phyloP scores from a whole-genome alignment of 108 stramenopile genomes.

The Pinguiococcus pyrenoidosus region DNA sequence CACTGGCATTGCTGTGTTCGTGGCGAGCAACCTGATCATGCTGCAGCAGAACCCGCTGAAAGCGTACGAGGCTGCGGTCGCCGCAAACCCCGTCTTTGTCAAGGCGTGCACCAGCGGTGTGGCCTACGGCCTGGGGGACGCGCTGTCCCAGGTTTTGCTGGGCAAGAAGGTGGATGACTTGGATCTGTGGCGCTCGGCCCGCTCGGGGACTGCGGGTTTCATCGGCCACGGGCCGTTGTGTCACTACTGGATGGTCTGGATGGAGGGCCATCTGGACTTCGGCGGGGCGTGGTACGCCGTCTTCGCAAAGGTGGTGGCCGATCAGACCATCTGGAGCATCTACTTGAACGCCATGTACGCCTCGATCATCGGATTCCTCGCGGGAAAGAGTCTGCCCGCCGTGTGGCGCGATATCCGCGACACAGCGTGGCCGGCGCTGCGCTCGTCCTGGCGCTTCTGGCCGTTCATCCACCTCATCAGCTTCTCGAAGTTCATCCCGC shows the following conservation, averaged over 20 bases:
- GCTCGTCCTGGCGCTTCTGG: constrained; percentile 64
- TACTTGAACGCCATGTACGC: constrained; percentile 37
- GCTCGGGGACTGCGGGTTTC: constrained; percentile 53
- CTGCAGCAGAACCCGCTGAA: no score
- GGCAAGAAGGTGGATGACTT: constrained; percentile 42
- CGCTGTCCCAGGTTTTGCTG: constrained; percentile 49
- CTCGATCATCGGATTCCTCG: constrained; percentile 1
- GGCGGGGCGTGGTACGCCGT: constrained; percentile 46
- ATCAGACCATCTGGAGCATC: constrained; percentile 35
- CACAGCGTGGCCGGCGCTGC: constrained; percentile 55
- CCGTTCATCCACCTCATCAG: constrained; percentile 65
- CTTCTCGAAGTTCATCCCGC: constrained; percentile 52
- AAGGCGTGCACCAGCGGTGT: constrained; percentile 32
- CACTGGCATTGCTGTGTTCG: no score
- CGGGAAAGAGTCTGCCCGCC: not conserved
- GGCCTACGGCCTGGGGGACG: constrained; percentile 46
- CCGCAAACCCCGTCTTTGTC: constrained; percentile 24
- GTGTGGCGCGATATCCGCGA: constrained; percentile 55
- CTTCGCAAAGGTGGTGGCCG: constrained; percentile 49
- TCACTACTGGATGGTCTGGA: constrained; percentile 56
- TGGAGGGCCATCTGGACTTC: constrained; percentile 40
- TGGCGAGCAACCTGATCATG: no score
- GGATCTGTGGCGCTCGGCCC: constrained; percentile 44
- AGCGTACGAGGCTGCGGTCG: no score
- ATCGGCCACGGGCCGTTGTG: constrained; percentile 65